Evolutionary conservation across 164 flowering plant species (phyloP).

Genomic region (Tetrastigma voinierianum): DNA sequence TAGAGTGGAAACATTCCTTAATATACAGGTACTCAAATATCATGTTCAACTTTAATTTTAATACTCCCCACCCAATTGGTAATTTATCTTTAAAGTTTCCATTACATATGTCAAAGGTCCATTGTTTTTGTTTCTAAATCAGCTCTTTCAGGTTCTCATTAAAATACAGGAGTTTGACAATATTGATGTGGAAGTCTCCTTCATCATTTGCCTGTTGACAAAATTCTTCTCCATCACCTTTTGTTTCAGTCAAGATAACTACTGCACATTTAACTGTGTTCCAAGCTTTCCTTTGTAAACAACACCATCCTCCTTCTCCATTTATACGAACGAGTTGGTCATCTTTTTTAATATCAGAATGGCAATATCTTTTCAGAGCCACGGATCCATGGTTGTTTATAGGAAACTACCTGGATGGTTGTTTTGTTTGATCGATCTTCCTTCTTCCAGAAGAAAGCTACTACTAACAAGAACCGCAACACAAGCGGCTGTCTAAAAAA

Average conservation of each 20-base stretch:
- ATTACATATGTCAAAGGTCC: constrained; percentile 40
- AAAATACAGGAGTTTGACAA: constrained; percentile 37
- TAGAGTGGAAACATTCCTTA: constrained; percentile 36
- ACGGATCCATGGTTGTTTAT: constrained; percentile 17
- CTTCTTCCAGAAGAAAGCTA: not conserved
- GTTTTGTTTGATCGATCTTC: no score
- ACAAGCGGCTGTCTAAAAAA: not conserved
- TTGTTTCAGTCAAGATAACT: constrained; percentile 28
- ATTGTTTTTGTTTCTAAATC: constrained; percentile 38
- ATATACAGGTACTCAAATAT: constrained; percentile 42
- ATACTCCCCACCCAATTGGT: constrained; percentile 25
- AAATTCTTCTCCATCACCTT: constrained; percentile 33
- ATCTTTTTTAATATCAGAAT: constrained; percentile 33
- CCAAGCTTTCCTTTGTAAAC: constrained; percentile 47
- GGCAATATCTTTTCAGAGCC: constrained; percentile 28
- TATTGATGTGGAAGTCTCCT: constrained; percentile 34
- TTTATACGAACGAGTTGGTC: constrained; percentile 33
- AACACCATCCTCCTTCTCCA: constrained; percentile 49
- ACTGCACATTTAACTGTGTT: constrained; percentile 34
- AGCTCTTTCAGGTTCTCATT: constrained; percentile 32
- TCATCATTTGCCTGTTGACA: constrained; percentile 36
- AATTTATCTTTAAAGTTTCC: not conserved
- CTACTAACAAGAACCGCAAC: not conserved
- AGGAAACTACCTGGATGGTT: constrained; percentile 14
- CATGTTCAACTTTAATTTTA: constrained; percentile 35